Evolutionary conservation across 164 flowering plant species (phyloP), one percentile per base, ranked within the genome.

Genomic region (Cinnamomum chago): DNA sequence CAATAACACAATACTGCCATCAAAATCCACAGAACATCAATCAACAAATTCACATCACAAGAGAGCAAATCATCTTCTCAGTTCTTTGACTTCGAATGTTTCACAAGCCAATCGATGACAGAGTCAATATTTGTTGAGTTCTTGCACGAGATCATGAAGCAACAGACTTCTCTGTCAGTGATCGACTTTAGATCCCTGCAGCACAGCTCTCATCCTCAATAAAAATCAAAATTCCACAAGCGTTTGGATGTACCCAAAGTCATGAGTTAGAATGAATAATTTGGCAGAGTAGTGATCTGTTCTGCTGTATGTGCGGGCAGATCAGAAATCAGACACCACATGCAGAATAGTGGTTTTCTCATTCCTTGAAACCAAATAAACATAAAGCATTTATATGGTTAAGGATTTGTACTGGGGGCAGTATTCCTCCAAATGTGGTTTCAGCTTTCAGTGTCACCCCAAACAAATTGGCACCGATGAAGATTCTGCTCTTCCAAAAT

Each of bases 131-230:
- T 84, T 79, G 86, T 80, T 0, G 86, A 84, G 78, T 84, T 84
- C 80, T 82, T 86, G 86, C 89, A 86, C 20, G 89, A 86, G 64
- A 86, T 83, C 89, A 86, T 84, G 76, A 75, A 84, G 78, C 89
- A 86, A 62, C 86, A 83, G 15, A 86, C 89, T 81, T 86, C 89
- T 71, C 87, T 82, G 24, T 83, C 81, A 0, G 79, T 78, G 18
- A 84, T 81, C 1, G 82, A 82, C 69, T 82, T 83, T 58, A 86
- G 85, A 11, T 62, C 87, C 86, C 89, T 86, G 85, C 84, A 84
- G 27, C 40, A 67, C 40, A 64, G 17, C 17, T 30, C 22, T 17
- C 18, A 33, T 28, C 30, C 70, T 1, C 11, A 15, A n/a, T 67
- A 28, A 67, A 67, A 33, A 55, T 15, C 12, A 55, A 20, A 55